A percentile compares a stretch with the other conserved stretches of the same genome.
Conservation (phyloP, 2,329 filamentous ascomycete species). For the Ilyonectria destructans region DNA sequence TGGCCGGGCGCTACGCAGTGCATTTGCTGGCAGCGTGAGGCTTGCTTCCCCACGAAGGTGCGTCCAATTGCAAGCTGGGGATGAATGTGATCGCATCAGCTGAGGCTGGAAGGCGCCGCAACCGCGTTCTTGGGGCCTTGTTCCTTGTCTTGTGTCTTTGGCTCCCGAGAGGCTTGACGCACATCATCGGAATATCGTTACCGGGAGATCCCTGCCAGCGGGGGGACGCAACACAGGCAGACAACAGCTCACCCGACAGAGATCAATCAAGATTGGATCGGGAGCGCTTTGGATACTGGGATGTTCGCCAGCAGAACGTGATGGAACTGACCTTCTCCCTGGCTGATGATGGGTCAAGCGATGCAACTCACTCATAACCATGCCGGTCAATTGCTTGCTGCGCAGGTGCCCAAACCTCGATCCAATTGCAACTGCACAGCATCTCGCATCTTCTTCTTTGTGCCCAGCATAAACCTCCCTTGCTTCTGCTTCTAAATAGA, state of each 20-base stretch:
- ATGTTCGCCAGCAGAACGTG: not conserved
- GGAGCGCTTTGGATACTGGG: not conserved
- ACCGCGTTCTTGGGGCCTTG: constrained; percentile 16
- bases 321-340: not conserved
- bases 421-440: not conserved
- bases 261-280: constrained; percentile 32
- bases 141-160: not conserved
- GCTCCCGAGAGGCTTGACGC: constrained; percentile 22
- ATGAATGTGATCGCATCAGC: constrained; percentile 8
- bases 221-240: constrained; percentile 1
- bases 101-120: constrained; percentile 9
- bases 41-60: constrained; percentile 18
- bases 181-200: constrained; percentile 25
- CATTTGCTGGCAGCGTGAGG: constrained; percentile 17
- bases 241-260: constrained; percentile 4
- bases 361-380: constrained; percentile 8
- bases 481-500: constrained; percentile 8
- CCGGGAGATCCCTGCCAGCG: constrained; percentile 27
- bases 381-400: constrained; percentile 14
- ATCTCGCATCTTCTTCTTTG: not conserved
- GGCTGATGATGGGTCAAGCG: constrained; percentile 8
- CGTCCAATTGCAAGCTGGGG: not conserved
- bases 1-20: constrained; percentile 16
- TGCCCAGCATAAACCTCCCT: not conserved
- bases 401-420: not conserved